These are phyloP conservation scores for Aureobasidium sp. DNA, from an alignment of 2,329 filamentous ascomycete genomes.

Conservation along the genomic window DNA sequence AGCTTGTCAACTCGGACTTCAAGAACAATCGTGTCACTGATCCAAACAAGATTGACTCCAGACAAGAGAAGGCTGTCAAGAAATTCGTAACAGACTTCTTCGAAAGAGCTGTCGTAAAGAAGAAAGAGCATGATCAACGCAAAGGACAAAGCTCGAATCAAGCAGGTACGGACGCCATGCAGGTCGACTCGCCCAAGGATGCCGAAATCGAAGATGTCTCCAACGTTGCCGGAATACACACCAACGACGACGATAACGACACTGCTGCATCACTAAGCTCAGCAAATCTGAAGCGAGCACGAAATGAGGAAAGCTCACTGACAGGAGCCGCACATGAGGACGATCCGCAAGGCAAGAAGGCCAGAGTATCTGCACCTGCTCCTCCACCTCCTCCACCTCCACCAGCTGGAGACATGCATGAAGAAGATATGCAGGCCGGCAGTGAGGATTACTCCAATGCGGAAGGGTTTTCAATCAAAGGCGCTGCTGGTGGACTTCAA, in stretches of 20 bases:
- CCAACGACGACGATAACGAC: slow-evolving; percentile 10
- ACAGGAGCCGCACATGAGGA: slow-evolving; percentile 26
- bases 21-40: slow-evolving; percentile 81
- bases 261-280: slow-evolving; percentile 11
- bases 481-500: slow-evolving; percentile 16
- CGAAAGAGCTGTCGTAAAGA: slow-evolving; percentile 75
- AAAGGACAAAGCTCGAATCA: slow-evolving; percentile 45
- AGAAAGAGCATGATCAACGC: slow-evolving; percentile 57
- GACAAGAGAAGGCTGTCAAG: slow-evolving; percentile 75
- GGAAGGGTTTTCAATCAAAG: slow-evolving; percentile 22
- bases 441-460: slow-evolving; percentile 13
- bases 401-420: slow-evolving; percentile 19
- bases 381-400: slow-evolving; percentile 33
- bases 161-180: slow-evolving; percentile 19
- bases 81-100: slow-evolving; percentile 77
- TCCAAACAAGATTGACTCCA: slow-evolving; percentile 59
- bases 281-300: slow-evolving; percentile 19
- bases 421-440: not conserved
- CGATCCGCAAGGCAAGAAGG: slow-evolving; percentile 21
- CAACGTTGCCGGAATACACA: slow-evolving; percentile 17
- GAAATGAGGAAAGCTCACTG: slow-evolving; percentile 20
- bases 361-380: slow-evolving; percentile 21
- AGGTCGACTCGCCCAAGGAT: slow-evolving; percentile 19
- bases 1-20: slow-evolving; percentile 84
- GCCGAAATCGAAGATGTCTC: slow-evolving; percentile 20